These are phyloP conservation scores for Thalassiosira mediterranea DNA, from an alignment of 352 stramenopile genomes.

Conservation along the genomic window DNA sequence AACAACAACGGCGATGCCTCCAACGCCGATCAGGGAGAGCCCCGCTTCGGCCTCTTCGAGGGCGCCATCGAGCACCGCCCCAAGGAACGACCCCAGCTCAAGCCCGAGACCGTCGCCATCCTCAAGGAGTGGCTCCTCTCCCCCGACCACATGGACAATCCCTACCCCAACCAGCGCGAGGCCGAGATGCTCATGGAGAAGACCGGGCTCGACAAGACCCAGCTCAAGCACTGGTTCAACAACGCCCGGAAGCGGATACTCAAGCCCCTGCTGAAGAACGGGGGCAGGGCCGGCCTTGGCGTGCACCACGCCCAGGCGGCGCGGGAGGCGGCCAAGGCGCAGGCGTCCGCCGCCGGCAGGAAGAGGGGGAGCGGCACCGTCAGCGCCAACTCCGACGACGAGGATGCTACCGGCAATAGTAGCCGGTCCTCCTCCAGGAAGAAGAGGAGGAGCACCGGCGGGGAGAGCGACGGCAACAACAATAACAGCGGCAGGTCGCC, in stretches of 20 bases:
- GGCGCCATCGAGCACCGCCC: slow-evolving; percentile 24
- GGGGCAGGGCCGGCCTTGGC: not conserved
- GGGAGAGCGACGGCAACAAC: too few relatives aligned
- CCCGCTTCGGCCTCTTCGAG: slow-evolving; percentile 38
- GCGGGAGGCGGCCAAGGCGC: not conserved
- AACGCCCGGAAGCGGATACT: slow-evolving; percentile 54
- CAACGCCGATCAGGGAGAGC: not conserved
- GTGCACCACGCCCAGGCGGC: not conserved
- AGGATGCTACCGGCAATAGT: too few relatives aligned
- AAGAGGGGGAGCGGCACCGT: not conserved
- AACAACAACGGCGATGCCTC: not conserved
- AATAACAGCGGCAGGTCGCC: too few relatives aligned
- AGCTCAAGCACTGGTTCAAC: slow-evolving; percentile 64
- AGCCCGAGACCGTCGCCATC: slow-evolving; percentile 34
- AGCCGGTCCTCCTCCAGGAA: too few relatives aligned
- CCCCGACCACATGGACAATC: slow-evolving; percentile 46
- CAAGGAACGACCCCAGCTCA: slow-evolving; percentile 34
- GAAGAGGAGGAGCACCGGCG: too few relatives aligned
- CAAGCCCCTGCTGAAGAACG: slow-evolving; percentile 44
- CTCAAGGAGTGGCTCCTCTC: slow-evolving; percentile 47
- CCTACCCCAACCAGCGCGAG: slow-evolving; percentile 46
- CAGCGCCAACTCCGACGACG: too few relatives aligned
- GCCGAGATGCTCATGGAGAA: slow-evolving; percentile 28
- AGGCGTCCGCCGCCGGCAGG: not conserved
- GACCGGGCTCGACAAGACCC: slow-evolving; percentile 46